phyloP scores from a whole-genome alignment of 441 rosid species.

The Dalechampia spathulata region DNA sequence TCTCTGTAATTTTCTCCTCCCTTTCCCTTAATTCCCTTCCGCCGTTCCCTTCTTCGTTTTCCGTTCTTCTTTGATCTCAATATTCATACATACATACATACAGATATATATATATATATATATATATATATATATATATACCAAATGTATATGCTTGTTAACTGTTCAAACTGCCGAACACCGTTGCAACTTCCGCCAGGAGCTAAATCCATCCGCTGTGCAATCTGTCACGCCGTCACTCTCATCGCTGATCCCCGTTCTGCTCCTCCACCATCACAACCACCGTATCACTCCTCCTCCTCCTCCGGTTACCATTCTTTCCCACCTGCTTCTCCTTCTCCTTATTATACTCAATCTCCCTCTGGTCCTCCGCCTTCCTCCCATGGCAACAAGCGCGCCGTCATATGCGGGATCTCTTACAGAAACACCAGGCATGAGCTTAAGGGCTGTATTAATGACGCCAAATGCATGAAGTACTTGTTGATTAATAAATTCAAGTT shows the following conservation, averaged over 20 bases:
- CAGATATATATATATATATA: too few species aligned
- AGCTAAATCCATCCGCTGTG: constrained; percentile 74
- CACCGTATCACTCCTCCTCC: constrained; percentile 18
- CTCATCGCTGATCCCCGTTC: constrained; percentile 51
- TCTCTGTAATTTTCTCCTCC: too few species aligned
- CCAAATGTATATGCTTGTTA: constrained; percentile 45
- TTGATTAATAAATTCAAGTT: constrained; percentile 60
- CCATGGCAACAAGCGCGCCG: constrained; percentile 68
- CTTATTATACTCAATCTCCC: constrained; percentile 39
- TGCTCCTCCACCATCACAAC: constrained; percentile 27
- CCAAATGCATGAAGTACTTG: constrained; percentile 79
- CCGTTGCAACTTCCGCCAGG: constrained; percentile 68
- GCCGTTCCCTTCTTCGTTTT: too few species aligned
- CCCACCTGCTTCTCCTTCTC: constrained; percentile 19
- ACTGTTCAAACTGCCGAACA: constrained; percentile 68
- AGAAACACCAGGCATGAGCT: constrained; percentile 63
- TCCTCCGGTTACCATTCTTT: too few species aligned
- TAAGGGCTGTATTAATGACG: constrained; percentile 80
- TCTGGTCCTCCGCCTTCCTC: constrained; percentile 44
- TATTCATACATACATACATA: too few species aligned
- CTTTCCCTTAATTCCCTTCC: too few species aligned
- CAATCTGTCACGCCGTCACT: constrained; percentile 63
- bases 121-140: too few species aligned
- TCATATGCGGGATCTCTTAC: constrained; percentile 78
- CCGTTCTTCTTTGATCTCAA: too few species aligned